Base-by-base conservation (phyloP, 2,329 filamentous ascomycete genomes). In the Hymenotorrendiella dingleyae region DNA sequence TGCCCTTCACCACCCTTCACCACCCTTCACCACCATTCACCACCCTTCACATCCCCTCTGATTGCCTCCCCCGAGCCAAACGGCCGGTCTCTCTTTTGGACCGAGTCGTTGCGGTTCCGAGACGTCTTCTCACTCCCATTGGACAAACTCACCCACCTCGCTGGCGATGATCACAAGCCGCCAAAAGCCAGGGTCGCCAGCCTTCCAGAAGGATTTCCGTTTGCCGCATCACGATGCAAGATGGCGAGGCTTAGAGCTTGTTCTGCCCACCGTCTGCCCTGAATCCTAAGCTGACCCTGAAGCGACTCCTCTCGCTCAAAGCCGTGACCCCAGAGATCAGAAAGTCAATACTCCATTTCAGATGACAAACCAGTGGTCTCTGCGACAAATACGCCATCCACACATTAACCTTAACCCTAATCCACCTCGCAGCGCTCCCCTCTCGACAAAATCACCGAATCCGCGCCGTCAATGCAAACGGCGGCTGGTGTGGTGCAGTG, bases 341-440 rank as follows among this genome's bases (percentile, higher is more conserved):
- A n/a, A n/a, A n/a, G n/a, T n/a, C n/a, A n/a, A n/a, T n/a, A n/a
- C n/a, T n/a, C n/a, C n/a, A n/a, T n/a, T n/a, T n/a, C n/a, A n/a
- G n/a, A n/a, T n/a, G n/a, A n/a, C n/a, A n/a, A n/a, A n/a, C n/a
- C n/a, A n/a, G n/a, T n/a, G n/a, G n/a, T n/a, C n/a, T n/a, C n/a
- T n/a, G 26, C 26, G n/a, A n/a, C n/a, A n/a, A n/a, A 34, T 20
- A 16, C 30, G 11, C 30, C 10, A n/a, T 20, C 11, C n/a, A 12
- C 17, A 45, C 42, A 45, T 45, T 45, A 45, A 41, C 37, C 43
- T 45, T 45, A 45, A 45, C 27, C 30, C 38, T 45, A 26, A 21
- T 45, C 20, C 30, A 24, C 6, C 26, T 17, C 19, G 19, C 20
- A 11, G 21, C 19, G 30, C 17, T 10, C n/a, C n/a, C n/a, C n/a